Evolutionary conservation across 805 yeast species (phyloP), one percentile per base, ranked within the genome.

Genomic region (Nakazawaea ernobii): DNA sequence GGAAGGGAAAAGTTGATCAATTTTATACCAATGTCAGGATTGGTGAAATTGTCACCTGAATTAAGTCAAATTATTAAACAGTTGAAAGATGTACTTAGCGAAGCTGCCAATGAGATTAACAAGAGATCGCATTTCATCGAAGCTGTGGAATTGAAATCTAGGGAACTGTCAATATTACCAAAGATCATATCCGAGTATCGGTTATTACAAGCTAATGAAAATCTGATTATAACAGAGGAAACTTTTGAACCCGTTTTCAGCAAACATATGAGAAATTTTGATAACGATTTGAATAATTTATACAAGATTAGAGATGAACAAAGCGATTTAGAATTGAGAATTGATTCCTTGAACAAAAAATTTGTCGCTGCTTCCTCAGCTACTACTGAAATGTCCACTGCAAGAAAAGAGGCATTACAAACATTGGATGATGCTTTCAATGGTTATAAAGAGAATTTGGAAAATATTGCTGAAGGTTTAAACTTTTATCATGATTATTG

Each of bases 401-500:
- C 53, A 2, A 65, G 89, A 40, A 76, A 74, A 44, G 65, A 67
- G 20, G 74, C 76, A 0, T 60, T 86, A 38, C 80, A 77, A 46
- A 65, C 61, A 1, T 60, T 85, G 28, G 84, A 79, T 46, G 61
- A 68, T 5, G 77, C 74, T 1, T 76, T 70, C 52, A 61, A 67
- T 35, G 72, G 76, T 42, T 84, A 70, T 55, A 61, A 71, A 28
- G 87, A 84, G 55, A 70, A 87, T 2, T 61, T 73, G 14, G 66
- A 71, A 5, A 84, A 86, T 57, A 60, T 88, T 27, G 73, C 73
- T 29, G 86, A 84, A 55, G 97, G 96, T 0, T 56, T 77, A 0
- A 72, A 73, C 46, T 90, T 90, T 59, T 91, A 91, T 65, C 71
- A 71, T 35, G 84, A 82, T 45, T 76, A 87, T 51, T 65, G 73